Evolutionary conservation across 768 basidiomycete genomes (phyloP).

Genomic region (Mycena galericulata): DNA sequence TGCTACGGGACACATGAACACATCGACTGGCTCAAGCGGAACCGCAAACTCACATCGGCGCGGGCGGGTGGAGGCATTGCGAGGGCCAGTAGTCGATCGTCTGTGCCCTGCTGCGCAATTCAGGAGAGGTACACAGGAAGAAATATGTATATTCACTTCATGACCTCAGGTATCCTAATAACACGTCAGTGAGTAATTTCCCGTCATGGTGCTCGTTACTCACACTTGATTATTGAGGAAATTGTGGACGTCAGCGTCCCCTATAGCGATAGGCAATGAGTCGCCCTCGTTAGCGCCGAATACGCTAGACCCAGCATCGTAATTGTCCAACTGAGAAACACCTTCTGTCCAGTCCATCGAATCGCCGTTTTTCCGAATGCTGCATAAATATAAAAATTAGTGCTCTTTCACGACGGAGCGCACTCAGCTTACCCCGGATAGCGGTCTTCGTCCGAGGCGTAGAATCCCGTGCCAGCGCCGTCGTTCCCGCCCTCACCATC

Average conservation of each 20-base stretch:
- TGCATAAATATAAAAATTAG: background rate
- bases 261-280: no score
- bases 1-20: background rate
- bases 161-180: background rate
- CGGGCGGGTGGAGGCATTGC: background rate
- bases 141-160: background rate
- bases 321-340: no score
- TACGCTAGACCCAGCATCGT: no score
- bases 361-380: background rate
- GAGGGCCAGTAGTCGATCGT: conserved; percentile 3
- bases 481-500: background rate
- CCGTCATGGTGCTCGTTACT: background rate
- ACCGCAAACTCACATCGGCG: background rate
- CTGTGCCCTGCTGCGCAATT: background rate
- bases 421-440: conserved; percentile 1
- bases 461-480: background rate
- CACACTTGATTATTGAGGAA: conserved; percentile 4
- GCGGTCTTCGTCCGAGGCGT: background rate
- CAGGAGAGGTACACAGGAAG: background rate
- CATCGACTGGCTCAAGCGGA: background rate
- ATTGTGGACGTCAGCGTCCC: background rate
- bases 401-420: background rate
- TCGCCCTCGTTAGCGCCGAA: background rate
- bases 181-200: background rate
- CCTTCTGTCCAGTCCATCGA: background rate